Evolutionary conservation across 805 yeast species (phyloP).

Genomic region (Lachancea quebecensis): DNA sequence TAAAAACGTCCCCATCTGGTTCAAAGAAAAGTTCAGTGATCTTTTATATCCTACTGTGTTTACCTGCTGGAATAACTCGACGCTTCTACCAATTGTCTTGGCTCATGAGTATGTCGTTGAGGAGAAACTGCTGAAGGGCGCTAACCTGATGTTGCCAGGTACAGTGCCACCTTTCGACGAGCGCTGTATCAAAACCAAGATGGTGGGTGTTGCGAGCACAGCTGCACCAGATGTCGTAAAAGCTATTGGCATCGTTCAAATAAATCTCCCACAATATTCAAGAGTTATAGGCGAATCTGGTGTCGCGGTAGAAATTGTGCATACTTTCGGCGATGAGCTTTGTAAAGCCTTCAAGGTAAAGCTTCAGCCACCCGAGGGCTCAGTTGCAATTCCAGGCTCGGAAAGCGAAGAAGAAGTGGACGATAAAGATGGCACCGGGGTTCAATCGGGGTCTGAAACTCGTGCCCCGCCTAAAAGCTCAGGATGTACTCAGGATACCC

Average conservation of each 20-base stretch:
- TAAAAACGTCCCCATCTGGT: conserved; percentile 65
- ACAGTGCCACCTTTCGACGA: conserved; percentile 50
- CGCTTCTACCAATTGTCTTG: conserved; percentile 54
- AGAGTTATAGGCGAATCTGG: conserved; percentile 62
- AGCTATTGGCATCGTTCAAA: conserved; percentile 62
- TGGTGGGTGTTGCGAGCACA: conserved; percentile 67
- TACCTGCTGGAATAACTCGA: conserved; percentile 65
- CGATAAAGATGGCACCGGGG: neutral
- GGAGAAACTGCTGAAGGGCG: conserved; percentile 59
- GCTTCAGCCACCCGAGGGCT: conserved; percentile 36
- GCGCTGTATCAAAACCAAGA: conserved; percentile 40
- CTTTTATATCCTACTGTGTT: conserved; percentile 61
- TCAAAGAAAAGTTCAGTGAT: conserved; percentile 49
- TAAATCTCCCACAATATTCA: conserved; percentile 39
- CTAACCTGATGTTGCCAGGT: conserved; percentile 76
- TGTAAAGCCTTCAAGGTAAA: conserved; percentile 42
- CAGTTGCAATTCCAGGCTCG: conserved; percentile 5
- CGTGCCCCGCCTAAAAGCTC: conserved; percentile 1
- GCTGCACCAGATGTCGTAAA: conserved; percentile 53
- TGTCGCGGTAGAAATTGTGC: conserved; percentile 69
- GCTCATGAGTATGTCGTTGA: conserved; percentile 73
- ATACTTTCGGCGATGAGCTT: conserved; percentile 60
- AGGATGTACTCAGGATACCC: neutral
- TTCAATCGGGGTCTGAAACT: no score
- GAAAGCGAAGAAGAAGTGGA: conserved; percentile 13